Conservation (phyloP, 352 stramenopile species). For the Blastocystis sp. region DNA sequence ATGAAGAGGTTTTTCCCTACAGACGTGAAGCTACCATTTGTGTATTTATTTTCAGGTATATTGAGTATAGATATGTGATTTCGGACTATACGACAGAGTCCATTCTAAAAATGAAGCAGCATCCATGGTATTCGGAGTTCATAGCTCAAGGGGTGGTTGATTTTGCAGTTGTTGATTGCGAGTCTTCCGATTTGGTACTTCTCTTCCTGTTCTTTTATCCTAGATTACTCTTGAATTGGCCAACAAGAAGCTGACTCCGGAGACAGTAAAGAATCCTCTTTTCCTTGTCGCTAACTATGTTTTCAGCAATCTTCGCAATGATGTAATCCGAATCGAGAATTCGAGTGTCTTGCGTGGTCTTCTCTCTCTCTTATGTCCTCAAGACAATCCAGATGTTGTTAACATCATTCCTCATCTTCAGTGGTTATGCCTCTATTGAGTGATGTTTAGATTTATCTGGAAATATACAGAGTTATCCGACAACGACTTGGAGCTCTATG, state of each 20-base stretch:
- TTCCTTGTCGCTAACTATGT: slow-evolving; percentile 61
- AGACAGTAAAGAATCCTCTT: slow-evolving; percentile 22
- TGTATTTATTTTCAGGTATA: background rate
- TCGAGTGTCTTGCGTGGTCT: background rate
- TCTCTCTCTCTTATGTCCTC: background rate
- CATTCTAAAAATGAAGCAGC: slow-evolving; percentile 41
- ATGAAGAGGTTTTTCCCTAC: slow-evolving; percentile 52
- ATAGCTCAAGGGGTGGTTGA: slow-evolving; percentile 38
- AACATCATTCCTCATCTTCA: slow-evolving; percentile 55
- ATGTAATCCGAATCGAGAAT: slow-evolving; percentile 51
- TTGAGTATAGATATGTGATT: slow-evolving; percentile 57
- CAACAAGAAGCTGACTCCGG: background rate
- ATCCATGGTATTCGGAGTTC: slow-evolving; percentile 50
- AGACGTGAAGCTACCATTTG: slow-evolving; percentile 37
- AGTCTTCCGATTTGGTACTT: slow-evolving; percentile 1
- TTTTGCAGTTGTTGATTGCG: slow-evolving; percentile 61
- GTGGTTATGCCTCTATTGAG: background rate
- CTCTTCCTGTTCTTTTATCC: background rate
- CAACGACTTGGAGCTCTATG: background rate
- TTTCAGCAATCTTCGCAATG: slow-evolving; percentile 60
- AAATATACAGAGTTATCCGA: background rate
- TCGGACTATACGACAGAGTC: slow-evolving; percentile 61
- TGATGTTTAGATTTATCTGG: background rate
- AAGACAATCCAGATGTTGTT: background rate
- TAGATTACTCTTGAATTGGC: slow-evolving; percentile 47